Evolutionary conservation across 2,329 filamentous ascomycete genomes (phyloP), one percentile per base, ranked within the genome.

Genomic region (Calonectria multiphialidica): DNA sequence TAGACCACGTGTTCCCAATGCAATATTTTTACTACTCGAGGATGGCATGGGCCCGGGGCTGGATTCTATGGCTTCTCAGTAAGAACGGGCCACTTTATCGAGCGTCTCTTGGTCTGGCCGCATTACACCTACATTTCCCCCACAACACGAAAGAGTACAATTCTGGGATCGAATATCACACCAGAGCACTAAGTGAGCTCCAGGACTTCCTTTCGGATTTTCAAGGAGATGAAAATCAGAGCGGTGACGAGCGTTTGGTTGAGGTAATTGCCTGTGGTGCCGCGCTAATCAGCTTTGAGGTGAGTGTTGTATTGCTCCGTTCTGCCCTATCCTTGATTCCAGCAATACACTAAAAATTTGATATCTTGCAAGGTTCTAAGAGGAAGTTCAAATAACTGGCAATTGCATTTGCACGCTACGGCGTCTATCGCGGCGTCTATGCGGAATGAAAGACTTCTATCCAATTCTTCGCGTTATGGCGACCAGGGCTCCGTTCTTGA

Each of bases 11-110:
- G 3, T 65, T 65, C 23, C 62, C 62, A 21, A 47, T 53, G 62
- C 62, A 65, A 45, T 65, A 65, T 16, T 65, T 65, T 44, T 65
- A 50, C 45, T 37, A 65, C 28, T 65, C 62, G 12, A 47, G 42
- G 21, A 65, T 35, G 13, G 49, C 21, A 6, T 42, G 45, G 45
- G 45, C 45, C 15, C 62, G 62, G 13, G 62, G 62, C 21, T 65
- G 62, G 62, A 33, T 65, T 25, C 23, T 65, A 4, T 65, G 62
- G 62, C 45, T 65, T 16, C 21, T 65, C 5, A 65, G 62, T 33
- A 65, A 65, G 35, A 65, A 65, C 33, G 62, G 62, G 16, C 62
- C 62, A 4, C 21, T 65, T 9, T 65, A 65, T 30, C 62, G 62
- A 18, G 62, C 62, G 16, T 53, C 45, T 9, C 45, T 65, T 9